Evolutionary conservation across 176 grass and related monocot species (phyloP), one percentile per base, ranked within the genome.

Genomic region (Alopecurus myosuroides): DNA sequence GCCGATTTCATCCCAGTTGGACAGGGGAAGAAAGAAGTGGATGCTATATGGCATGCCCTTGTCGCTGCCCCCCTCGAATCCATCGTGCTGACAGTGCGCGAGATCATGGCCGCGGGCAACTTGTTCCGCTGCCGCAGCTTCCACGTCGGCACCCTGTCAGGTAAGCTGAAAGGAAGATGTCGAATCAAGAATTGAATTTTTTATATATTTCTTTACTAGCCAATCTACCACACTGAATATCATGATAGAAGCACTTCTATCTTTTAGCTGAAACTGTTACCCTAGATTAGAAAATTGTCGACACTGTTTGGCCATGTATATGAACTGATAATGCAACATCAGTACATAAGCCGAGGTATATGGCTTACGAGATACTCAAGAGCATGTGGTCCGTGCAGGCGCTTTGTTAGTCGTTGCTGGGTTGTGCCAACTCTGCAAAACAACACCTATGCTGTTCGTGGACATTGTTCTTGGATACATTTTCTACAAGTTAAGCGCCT

Each of bases 381-480:
- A 7, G 53, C 18, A 36, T 36, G 20, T 36, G 9, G 49, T 12
- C 65, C 5, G 1, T 73, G 70, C 73, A 85, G 82, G 73, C 17
- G 17, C 46, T 39, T 41, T 85, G 60, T 25, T 77, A 15, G n/a
- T 85, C 19, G 33, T 85, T 23, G 60, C 60, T 13, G 73, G 45
- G 18, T 2, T 85, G 9, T 77, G 17, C 34, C 61, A 77, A 45
- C 45, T 85, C 45, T 77, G 28, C 34, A 77, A 36, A 9, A 50
- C 39, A 35, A 25, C 45, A 15, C 60, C 73, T 31, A 53, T 36
- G 1, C 57, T 84, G 19, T 77, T 77, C 42, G 11, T 85, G 57
- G 82, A 84, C n/a, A 52, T 84, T 11, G 58, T 53, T 84, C 56
- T 84, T 28, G 82, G 31, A 40, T 77, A 65, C 11, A 13, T 85